phyloP scores from a whole-genome alignment of 306 rosid species.

The Lathyrus oleraceus region DNA sequence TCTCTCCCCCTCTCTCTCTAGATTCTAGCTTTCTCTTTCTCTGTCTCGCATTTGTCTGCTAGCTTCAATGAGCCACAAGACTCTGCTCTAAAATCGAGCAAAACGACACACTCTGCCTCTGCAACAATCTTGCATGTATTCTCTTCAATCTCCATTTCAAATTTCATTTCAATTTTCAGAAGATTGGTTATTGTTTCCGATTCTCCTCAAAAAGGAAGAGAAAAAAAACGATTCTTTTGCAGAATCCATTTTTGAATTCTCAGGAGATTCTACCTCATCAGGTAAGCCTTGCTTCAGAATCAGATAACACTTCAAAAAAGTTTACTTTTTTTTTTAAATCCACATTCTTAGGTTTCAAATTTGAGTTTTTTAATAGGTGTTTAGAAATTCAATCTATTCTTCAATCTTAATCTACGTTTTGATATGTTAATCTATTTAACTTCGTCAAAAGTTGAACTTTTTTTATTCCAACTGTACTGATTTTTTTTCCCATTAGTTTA shows the following conservation, averaged over 20 bases:
- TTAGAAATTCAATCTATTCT: constrained; percentile 20
- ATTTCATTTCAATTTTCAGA: neutral
- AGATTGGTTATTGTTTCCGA: constrained; percentile 2
- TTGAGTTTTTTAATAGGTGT: constrained; percentile 4
- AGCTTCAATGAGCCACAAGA: constrained; percentile 21
- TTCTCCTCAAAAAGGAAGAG: neutral
- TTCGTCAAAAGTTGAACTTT: constrained; percentile 12
- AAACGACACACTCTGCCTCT: constrained; percentile 13
- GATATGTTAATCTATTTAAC: constrained; percentile 12
- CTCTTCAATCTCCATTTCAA: constrained; percentile 16
- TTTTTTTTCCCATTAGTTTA: neutral
- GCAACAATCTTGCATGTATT: constrained; percentile 23
- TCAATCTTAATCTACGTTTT: constrained; percentile 29
- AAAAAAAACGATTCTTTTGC: neutral
- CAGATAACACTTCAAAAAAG: constrained; percentile 10
- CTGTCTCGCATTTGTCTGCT: constrained; percentile 39
- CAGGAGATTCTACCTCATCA: constrained; percentile 30
- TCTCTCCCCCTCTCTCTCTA: neutral
- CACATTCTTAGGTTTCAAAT: constrained; percentile 28
- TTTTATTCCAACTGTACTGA: constrained; percentile 18
- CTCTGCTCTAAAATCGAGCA: constrained; percentile 1
- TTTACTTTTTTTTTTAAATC: constrained; percentile 10
- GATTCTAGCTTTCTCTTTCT: neutral
- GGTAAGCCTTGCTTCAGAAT: constrained; percentile 37
- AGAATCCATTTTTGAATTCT: constrained; percentile 40